Conservation (phyloP, 495 filamentous ascomycete genomes). For the Aspergillus cristatus region DNA sequence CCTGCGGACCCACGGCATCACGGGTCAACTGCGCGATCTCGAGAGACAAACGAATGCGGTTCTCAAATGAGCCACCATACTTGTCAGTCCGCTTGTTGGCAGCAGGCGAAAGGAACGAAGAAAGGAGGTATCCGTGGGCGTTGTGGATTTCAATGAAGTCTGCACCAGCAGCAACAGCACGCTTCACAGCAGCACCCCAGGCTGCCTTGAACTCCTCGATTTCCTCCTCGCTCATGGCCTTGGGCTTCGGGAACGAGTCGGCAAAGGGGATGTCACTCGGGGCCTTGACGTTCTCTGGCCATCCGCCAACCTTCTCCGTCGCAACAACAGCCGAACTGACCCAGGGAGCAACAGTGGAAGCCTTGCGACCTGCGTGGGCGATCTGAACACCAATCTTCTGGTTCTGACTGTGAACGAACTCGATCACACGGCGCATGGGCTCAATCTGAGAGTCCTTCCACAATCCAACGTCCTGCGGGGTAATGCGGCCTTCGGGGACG, state of each 20-base stretch:
- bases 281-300: constrained; percentile 42
- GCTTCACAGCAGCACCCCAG: constrained; percentile 44
- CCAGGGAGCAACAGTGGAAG: constrained; percentile 62
- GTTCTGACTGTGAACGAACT: constrained; percentile 64
- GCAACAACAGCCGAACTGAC: constrained; percentile 36
- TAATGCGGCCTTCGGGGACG: constrained; percentile 64
- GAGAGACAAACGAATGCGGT: constrained; percentile 48
- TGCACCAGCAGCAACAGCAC: constrained; percentile 49
- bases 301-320: constrained; percentile 11
- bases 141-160: constrained; percentile 53
- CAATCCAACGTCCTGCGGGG: constrained; percentile 59
- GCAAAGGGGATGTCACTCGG: constrained; percentile 48
- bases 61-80: constrained; percentile 60
- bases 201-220: constrained; percentile 49
- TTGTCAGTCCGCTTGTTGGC: constrained; percentile 53
- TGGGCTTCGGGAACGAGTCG: constrained; percentile 40
- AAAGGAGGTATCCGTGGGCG: constrained; percentile 58
- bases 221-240: constrained; percentile 45
- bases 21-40: constrained; percentile 54
- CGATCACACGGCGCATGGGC: constrained; percentile 48
- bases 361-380: constrained; percentile 69
- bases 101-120: constrained; percentile 54
- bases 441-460: constrained; percentile 69
- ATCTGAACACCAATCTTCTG: constrained; percentile 69
- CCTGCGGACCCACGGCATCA: constrained; percentile 40